These are phyloP conservation scores for Acer saccharum DNA, from an alignment of 345 rosid species.

Conservation along the genomic window DNA sequence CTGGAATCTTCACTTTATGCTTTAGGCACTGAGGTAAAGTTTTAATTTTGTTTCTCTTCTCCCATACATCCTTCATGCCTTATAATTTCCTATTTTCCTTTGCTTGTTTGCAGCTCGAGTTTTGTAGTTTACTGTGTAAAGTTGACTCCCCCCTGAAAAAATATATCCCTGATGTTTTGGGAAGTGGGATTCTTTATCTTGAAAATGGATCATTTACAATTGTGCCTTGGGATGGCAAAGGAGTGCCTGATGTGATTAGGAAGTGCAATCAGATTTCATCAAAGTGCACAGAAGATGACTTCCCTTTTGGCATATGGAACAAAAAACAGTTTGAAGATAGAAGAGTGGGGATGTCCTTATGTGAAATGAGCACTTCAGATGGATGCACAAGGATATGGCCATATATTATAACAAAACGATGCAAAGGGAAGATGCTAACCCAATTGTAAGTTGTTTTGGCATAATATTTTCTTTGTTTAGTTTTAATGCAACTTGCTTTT, in stretches of 20 bases:
- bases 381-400: slow-evolving; percentile 69
- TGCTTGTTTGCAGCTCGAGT: slow-evolving; percentile 74
- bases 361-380: slow-evolving; percentile 37
- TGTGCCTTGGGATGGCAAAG: slow-evolving; percentile 92
- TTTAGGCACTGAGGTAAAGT: slow-evolving; percentile 85
- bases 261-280: slow-evolving; percentile 46
- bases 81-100: slow-evolving; percentile 26
- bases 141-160: slow-evolving; percentile 59
- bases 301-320: slow-evolving; percentile 82
- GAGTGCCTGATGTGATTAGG: slow-evolving; percentile 59
- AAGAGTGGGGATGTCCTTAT: slow-evolving; percentile 45
- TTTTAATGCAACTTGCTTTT: slow-evolving; percentile 10
- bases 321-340: slow-evolving; percentile 63
- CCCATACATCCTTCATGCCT: neutral
- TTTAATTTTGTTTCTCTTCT: neutral
- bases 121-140: slow-evolving; percentile 53
- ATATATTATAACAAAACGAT: slow-evolving; percentile 76
- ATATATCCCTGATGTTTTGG: slow-evolving; percentile 72
- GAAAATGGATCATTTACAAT: slow-evolving; percentile 65
- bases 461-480: slow-evolving; percentile 6
- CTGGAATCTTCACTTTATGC: slow-evolving; percentile 72
- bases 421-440: slow-evolving; percentile 90
- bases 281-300: slow-evolving; percentile 41
- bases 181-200: slow-evolving; percentile 73
- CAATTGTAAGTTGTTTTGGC: slow-evolving; percentile 60